Evolutionary conservation across 306 rosid genomes (phyloP).

Genomic region (Prunus kanzakura): DNA sequence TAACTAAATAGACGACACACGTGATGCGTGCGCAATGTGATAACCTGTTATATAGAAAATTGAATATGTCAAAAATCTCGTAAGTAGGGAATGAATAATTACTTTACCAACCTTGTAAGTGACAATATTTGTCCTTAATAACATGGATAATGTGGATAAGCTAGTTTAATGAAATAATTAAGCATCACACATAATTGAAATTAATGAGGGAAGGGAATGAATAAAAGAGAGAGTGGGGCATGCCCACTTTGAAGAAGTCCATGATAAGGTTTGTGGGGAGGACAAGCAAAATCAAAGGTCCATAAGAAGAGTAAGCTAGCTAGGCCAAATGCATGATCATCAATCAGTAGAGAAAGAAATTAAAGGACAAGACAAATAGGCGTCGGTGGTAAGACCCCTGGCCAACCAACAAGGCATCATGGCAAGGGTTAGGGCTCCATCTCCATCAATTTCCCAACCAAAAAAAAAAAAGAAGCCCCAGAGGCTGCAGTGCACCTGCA

Average conservation of each 20-base stretch:
- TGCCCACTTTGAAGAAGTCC: conserved; percentile 14
- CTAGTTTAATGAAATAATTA: background rate
- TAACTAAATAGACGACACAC: no score
- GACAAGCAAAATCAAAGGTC: conserved; percentile 32
- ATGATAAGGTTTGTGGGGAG: conserved; percentile 27
- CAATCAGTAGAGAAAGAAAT: background rate
- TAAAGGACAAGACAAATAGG: conserved; percentile 13
- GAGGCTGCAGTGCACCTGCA: background rate
- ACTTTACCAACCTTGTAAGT: background rate
- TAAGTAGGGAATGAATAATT: no score
- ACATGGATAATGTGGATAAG: background rate
- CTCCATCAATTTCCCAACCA: background rate
- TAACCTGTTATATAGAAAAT: no score
- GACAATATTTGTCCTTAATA: background rate
- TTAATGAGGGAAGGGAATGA: conserved; percentile 5
- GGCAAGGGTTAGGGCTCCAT: background rate
- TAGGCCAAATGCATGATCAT: background rate
- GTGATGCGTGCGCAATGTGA: no score
- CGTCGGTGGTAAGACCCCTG: conserved; percentile 43
- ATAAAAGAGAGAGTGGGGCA: conserved; percentile 19
- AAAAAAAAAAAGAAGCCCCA: background rate
- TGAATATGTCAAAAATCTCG: no score
- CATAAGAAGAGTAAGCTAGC: conserved; percentile 1
- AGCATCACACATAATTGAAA: conserved; percentile 2
- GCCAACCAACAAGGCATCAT: conserved; percentile 36